Base-by-base conservation (phyloP, 2,329 filamentous ascomycete genomes). In the Monilinia vaccinii-corymbosi region DNA sequence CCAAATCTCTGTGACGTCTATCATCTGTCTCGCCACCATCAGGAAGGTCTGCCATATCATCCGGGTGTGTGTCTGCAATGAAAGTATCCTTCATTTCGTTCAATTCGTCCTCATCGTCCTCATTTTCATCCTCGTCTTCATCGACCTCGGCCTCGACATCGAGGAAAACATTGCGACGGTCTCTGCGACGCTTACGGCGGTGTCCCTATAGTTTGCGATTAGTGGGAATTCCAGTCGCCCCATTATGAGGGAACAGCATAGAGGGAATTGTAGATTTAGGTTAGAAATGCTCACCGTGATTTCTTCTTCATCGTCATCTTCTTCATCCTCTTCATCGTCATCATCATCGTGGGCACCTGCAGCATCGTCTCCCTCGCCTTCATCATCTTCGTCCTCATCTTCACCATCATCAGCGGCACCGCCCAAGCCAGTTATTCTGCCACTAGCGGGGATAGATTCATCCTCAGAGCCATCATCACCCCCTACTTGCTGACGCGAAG, bases 131-230 rank as follows among this genome's bases (percentile, higher is more conserved):
- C 68, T 96, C 91, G 65, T 96, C 86, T 61, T 89, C 94, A 71
- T 97, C 94, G 67, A 99, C 94, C 76, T 97, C 94, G 73, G 94
- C 94, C 79, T 99, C 94, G 70, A 93, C 90, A 84, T 99, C 94
- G 76, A 99, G 86, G 83, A 97, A 97, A 70, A 88, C 86, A 68
- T 90, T 89, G 64, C 90, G 84, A 65, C 82, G 82, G 65, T 88
- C 85, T 73, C 86, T 87, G 71, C 80, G 76, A 61, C 92, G 88
- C 75, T 97, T 97, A 68, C 88, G 83, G 60, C 89, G 89, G 70
- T 90, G 84, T 61, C 80, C 81, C 81, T 86, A 67, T 34, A 47
- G 11, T 72, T 52, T 55, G 52, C 31, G 31, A 32, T 74, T 70
- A 61, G 57, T n/a, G 14, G 8, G 23, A 53, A 6, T n/a, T 25